Evolutionary conservation across 225 moss, liverwort and hornwort species (phyloP).

Genomic region (Bryum argenteum): DNA sequence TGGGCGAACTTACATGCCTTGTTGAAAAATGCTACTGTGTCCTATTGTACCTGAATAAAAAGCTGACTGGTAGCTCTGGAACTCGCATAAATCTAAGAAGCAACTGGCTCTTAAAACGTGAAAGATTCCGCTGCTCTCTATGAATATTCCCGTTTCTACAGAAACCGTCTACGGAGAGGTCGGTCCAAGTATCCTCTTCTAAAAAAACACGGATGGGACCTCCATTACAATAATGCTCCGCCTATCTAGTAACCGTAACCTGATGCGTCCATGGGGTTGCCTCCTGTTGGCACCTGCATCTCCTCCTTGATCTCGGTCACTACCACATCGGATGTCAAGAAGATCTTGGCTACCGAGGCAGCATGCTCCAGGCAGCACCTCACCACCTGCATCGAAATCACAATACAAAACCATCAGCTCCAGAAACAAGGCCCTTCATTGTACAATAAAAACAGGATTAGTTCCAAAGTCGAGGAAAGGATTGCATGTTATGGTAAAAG

Average conservation of each 20-base stretch:
- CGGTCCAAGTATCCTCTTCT: slow-evolving; percentile 14
- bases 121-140: slow-evolving; percentile 24
- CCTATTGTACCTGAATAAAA: slow-evolving; percentile 21
- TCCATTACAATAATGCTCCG: neutral
- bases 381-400: slow-evolving; percentile 67
- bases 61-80: slow-evolving; percentile 9
- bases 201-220: slow-evolving; percentile 4
- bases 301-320: slow-evolving; percentile 94
- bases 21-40: neutral
- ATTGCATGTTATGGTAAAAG: neutral
- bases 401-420: neutral
- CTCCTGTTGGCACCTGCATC: slow-evolving; percentile 46
- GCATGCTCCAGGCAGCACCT: slow-evolving; percentile 99
- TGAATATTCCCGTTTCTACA: slow-evolving; percentile 27
- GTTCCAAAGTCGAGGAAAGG: too few relatives aligned
- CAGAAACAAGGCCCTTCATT: too few relatives aligned
- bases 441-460: too few relatives aligned
- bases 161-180: slow-evolving; percentile 18
- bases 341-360: slow-evolving; percentile 90
- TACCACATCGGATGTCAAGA: slow-evolving; percentile 94
- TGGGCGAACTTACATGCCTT: slow-evolving; percentile 15
- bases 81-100: neutral
- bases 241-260: slow-evolving; percentile 78
- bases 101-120: slow-evolving; percentile 28
- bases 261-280: slow-evolving; percentile 89